Evolutionary conservation across 129 eudicot genomes (phyloP).

Genomic region (Tagetes patula): DNA sequence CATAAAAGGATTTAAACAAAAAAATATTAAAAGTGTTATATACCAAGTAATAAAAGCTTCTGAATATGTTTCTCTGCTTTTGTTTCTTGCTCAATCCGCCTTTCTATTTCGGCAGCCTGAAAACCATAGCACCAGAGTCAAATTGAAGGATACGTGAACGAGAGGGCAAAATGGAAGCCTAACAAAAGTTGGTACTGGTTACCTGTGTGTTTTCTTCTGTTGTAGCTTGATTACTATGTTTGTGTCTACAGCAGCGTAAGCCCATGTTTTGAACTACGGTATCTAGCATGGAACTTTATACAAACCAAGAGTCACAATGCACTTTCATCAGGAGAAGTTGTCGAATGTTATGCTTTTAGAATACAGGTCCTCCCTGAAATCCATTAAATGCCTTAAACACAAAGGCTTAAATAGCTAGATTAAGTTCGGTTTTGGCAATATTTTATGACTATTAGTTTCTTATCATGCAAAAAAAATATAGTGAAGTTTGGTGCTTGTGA

Average conservation of each 20-base stretch:
- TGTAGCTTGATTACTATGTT: conserved; percentile 52
- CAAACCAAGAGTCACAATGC: conserved; percentile 46
- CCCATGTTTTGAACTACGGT: conserved; percentile 55
- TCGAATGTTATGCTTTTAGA: conserved; percentile 12
- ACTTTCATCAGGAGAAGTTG: conserved; percentile 28
- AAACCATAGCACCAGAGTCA: conserved; percentile 5
- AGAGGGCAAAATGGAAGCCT: conserved; percentile 10
- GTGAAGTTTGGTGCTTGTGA: conserved; percentile 2
- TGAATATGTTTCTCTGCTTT: conserved; percentile 91
- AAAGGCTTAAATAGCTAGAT: neutral
- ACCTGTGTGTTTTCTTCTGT: conserved; percentile 80
- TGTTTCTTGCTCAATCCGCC: conserved; percentile 92
- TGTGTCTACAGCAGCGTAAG: conserved; percentile 75
- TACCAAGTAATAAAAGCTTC: conserved; percentile 91
- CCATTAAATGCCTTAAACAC: neutral
- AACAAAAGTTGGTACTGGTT: conserved; percentile 4
- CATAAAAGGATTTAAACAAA: conserved; percentile 5
- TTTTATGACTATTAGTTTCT: neutral
- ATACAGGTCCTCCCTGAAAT: conserved; percentile 26
- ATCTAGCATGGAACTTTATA: conserved; percentile 46
- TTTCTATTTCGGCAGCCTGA: conserved; percentile 88
- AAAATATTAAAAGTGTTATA: neutral
- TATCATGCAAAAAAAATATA: neutral
- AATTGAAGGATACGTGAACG: conserved; percentile 2
- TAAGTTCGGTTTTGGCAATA: conserved; percentile 3